Evolutionary conservation across 2,329 filamentous ascomycete species (phyloP), one percentile per base, ranked within the genome.

Genomic region (Alternaria arborescens): DNA sequence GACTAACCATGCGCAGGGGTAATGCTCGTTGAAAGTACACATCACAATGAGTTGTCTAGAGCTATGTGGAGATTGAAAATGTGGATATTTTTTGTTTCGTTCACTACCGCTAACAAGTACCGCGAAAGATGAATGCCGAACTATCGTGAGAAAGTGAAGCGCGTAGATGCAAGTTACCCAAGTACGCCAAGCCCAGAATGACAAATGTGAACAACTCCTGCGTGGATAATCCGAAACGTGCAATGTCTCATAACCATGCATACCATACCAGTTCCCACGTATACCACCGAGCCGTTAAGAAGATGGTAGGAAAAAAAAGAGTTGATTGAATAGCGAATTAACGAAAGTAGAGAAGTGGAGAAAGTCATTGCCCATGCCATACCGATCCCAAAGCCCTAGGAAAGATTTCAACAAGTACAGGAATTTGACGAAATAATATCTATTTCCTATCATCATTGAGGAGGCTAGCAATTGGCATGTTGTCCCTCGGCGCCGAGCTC

Each of bases 381-480:
- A 48, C 46, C 40, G 24, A 26, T 46, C 26, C 54, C 50, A 59
- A 41, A 24, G 16, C 24, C 52, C 22, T 34, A 40, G 38, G 22
- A 52, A 32, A 20, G 12, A 52, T 41, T 8, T 10, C 46, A 52
- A 53, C 54, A 55, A 30, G 14, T 54, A 62, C 41, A 41, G 41
- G 16, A 30, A 58, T 11, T 46, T 46, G 3, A 36, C 4, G 22
- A 24, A 14, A 16, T 51, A 41, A 22, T 14, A 28, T 44, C 38
- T 55, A 64, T 52, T 78, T 77, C 71, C 73, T 75, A 58, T 79
- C 77, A 52, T 79, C 77, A 20, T 73, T 80, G 64, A 80, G 69
- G 8, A 80, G 61, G 53, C 76, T 75, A 16, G 77, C 75, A 63
- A 80, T 80, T 28, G 77, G 77, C 63, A 78, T 77, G 59, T 78